phyloP scores from a whole-genome alignment of 148 eudicot species.

The Camellia granthamiana region DNA sequence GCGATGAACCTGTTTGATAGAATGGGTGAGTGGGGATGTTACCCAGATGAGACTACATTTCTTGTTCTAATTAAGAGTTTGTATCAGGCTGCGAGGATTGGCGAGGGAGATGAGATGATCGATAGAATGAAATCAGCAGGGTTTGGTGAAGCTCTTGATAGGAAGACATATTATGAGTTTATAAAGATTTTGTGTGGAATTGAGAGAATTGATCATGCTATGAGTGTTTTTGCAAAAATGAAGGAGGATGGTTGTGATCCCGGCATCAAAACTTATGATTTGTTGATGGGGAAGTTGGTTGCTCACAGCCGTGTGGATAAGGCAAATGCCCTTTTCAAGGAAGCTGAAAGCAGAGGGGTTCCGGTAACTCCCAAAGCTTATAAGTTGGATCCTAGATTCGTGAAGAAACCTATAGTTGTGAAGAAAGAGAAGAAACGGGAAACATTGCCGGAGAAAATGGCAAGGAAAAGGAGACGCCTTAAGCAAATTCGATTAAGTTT shows the following conservation, averaged over 20 bases:
- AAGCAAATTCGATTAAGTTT: conserved; percentile 60
- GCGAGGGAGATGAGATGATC: conserved; percentile 94
- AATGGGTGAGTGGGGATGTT: conserved; percentile 94
- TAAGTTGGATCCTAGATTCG: conserved; percentile 68
- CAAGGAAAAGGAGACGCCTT: conserved; percentile 47
- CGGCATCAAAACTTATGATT: conserved; percentile 71
- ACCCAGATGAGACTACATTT: conserved; percentile 64
- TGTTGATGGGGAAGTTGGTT: conserved; percentile 69
- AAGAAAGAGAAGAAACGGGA: conserved; percentile 62
- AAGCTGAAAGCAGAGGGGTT: conserved; percentile 58
- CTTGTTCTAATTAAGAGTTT: conserved; percentile 71
- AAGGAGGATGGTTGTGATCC: conserved; percentile 70
- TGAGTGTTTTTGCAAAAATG: conserved; percentile 67
- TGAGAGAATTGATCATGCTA: conserved; percentile 77
- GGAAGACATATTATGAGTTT: conserved; percentile 68
- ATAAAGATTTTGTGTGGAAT: conserved; percentile 80
- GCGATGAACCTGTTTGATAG: conserved; percentile 63
- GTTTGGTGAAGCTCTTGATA: conserved; percentile 58
- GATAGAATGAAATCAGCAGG: conserved; percentile 91
- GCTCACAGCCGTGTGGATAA: conserved; percentile 62
- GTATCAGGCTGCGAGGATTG: conserved; percentile 89
- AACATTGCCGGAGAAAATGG: conserved; percentile 57
- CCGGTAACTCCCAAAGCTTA: conserved; percentile 57
- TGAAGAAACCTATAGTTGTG: conserved; percentile 48
- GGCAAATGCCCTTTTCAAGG: conserved; percentile 64